Conservation (phyloP, 2,329 filamentous ascomycete species). For the Lasiodiplodia sp. region DNA sequence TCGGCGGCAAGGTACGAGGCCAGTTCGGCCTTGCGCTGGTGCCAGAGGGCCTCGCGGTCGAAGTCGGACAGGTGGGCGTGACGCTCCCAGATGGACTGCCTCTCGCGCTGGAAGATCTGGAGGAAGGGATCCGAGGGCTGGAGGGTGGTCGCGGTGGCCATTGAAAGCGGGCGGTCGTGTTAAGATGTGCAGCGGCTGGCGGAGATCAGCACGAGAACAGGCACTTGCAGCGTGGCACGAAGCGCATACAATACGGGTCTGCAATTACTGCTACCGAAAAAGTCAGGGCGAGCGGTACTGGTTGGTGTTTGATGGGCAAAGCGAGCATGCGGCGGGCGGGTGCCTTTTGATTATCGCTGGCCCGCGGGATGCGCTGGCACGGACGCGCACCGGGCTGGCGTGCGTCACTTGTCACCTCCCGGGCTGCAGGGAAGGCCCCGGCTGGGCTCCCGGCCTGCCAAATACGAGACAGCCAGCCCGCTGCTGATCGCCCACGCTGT, state of each 20-base stretch:
- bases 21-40: slow-evolving; percentile 37
- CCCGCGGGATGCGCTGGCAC: slow-evolving; percentile 24
- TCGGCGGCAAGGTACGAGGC: slow-evolving; percentile 35
- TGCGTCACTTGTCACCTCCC: slow-evolving; percentile 24
- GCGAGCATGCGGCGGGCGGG: background rate
- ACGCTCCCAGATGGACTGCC: slow-evolving; percentile 45
- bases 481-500: slow-evolving; percentile 20
- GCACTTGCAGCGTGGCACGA: slow-evolving; percentile 5
- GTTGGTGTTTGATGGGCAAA: slow-evolving; percentile 34
- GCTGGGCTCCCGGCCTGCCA: slow-evolving; percentile 5
- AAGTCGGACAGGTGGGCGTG: slow-evolving; percentile 45
- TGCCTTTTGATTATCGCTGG: slow-evolving; percentile 26
- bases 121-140: slow-evolving; percentile 31
- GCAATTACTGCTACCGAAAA: slow-evolving; percentile 32
- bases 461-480: slow-evolving; percentile 16
- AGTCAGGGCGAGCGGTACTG: slow-evolving; percentile 33
- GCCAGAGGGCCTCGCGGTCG: slow-evolving; percentile 46
- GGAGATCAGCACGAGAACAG: slow-evolving; percentile 22
- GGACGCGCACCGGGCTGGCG: slow-evolving; percentile 10
- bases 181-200: slow-evolving; percentile 22
- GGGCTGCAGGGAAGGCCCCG: slow-evolving; percentile 12
- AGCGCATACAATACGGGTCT: slow-evolving; percentile 17
- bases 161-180: slow-evolving; percentile 16
- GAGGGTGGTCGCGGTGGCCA: slow-evolving; percentile 27
- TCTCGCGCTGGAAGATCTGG: slow-evolving; percentile 46